Evolutionary conservation across 2,329 filamentous ascomycete genomes (phyloP), one percentile per base, ranked within the genome.

Genomic region (Pestalotiopsis sp.): DNA sequence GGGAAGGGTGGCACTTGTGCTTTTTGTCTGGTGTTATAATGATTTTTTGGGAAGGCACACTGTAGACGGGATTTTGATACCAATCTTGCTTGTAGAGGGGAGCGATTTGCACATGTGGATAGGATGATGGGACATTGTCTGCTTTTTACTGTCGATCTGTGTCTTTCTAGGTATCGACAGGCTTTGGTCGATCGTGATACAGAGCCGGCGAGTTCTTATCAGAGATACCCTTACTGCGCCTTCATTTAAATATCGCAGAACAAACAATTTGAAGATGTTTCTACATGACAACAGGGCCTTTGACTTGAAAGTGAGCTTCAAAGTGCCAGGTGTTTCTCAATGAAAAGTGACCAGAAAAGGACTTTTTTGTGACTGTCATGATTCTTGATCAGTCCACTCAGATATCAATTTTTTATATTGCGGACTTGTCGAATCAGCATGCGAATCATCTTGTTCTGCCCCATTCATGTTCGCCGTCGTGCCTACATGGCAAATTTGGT

Each of bases 31-130:
- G n/a, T n/a, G 17, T 39, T 36, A 31, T 61, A 39, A n/a, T 36
- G 36, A 17, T 27, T 59, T n/a, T 61, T 62, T 39, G 59, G 59
- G 59, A 62, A 17, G 59, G 59, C 59, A 38, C 31, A 62, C 31
- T 62, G 25, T 62, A 62, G 59, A 62, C 59, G 59, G 59, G 31
- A 59, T 62, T 62, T 62, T 62, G 59, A 62, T 62, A 62, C 59
- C 59, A 62, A 27, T 12, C 27, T 62, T 62, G 59, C 17, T 62
- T 62, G 31, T 38, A 38, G 59, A 62, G 59, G 38, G n/a, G 27
- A 62, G 17, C 27, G 59, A 27, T 39, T 36, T 62, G 27, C 20
- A 59, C 57, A 52, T 59, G 27, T n/a, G 59, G 59, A 20, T 14
- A 13, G 36, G 59, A 36, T 39, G n/a, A 20, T 36, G 17, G 20